Base-by-base conservation (phyloP, 306 rosid species). In the Bauhinia variegata region DNA sequence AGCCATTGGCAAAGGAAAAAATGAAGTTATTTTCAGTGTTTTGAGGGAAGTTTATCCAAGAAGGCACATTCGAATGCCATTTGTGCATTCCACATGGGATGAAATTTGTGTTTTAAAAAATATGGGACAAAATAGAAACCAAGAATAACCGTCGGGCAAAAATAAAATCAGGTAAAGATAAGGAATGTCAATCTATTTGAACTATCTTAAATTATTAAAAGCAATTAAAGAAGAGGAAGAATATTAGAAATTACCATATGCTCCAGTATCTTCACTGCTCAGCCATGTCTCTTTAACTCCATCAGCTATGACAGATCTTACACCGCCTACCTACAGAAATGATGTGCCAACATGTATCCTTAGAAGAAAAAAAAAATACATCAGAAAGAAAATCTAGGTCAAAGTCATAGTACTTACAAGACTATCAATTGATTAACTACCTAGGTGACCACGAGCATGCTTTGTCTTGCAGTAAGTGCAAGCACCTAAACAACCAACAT, bases 251-350 rank as follows among this genome's bases (percentile, higher is more conserved):
- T 72, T 86, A 92, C 98, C 99, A 73, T 90, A 93, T 47, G 99
- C 99, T 71, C 99, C 99, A 34, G 99, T 93, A 74, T 93, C 99
- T 85, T 93, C 99, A 88, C 97, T 93, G 76, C 99, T 93, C 75
- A 93, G 80, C 99, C 97, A 93, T 58, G 90, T 86, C 81, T 93
- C 99, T 67, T 77, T 86, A 43, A 93, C 99, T 75, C 96, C 99
- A 47, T 85, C 95, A 71, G 88, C 84, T 73, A 93, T 70, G 63
- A 89, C 97, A 72, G 91, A 74, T 80, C 75, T 88, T 58, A 89
- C 87, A 77, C 97, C 97, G 41, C 87, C 88, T 57, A 83, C 97
- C 98, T 93, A 77, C 63, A 75, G 31, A 6, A 52, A 42, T 44
- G 68, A 49, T 34, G 65, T 39, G 60, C 17, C 43, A 44, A 54